These are phyloP conservation scores for Globisporangium middletonii DNA, from an alignment of 352 stramenopile species.

Conservation along the genomic window DNA sequence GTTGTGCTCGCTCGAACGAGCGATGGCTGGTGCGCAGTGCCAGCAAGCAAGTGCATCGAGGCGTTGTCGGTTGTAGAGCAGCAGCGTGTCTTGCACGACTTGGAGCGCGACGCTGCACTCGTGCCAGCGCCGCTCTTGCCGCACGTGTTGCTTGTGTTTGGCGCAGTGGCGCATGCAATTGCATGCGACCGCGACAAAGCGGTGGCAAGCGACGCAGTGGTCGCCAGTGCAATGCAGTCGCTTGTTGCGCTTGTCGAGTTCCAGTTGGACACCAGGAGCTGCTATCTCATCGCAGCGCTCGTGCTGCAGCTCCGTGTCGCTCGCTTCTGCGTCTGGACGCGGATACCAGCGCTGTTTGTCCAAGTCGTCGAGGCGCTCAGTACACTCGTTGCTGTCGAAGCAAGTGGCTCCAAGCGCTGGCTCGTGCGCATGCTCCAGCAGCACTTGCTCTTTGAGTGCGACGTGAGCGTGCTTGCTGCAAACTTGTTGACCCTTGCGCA, in stretches of 20 bases:
- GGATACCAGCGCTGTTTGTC: slow-evolving; percentile 15
- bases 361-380: slow-evolving; percentile 19
- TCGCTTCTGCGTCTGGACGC: slow-evolving; percentile 14
- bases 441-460: slow-evolving; percentile 43
- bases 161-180: slow-evolving; percentile 6
- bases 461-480: slow-evolving; percentile 14
- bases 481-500: slow-evolving; percentile 3
- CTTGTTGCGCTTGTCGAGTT: slow-evolving; percentile 25
- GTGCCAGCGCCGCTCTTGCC: slow-evolving; percentile 20
- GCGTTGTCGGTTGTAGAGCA: slow-evolving; percentile 8
- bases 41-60: background rate
- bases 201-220: slow-evolving; percentile 1
- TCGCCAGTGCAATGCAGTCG: slow-evolving; percentile 3
- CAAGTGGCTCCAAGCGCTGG: slow-evolving; percentile 22
- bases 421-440: slow-evolving; percentile 25
- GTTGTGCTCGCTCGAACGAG: background rate
- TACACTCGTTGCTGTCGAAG: slow-evolving; percentile 19
- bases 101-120: slow-evolving; percentile 27
- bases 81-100: slow-evolving; percentile 17
- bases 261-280: slow-evolving; percentile 21
- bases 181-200: background rate
- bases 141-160: slow-evolving; percentile 22
- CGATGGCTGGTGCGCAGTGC: background rate
- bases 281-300: slow-evolving; percentile 17
- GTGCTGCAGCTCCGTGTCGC: slow-evolving; percentile 17